These are phyloP conservation scores for Coemansia sp. DNA, from an alignment of 192 early-diverging fungal species.

Conservation along the genomic window DNA sequence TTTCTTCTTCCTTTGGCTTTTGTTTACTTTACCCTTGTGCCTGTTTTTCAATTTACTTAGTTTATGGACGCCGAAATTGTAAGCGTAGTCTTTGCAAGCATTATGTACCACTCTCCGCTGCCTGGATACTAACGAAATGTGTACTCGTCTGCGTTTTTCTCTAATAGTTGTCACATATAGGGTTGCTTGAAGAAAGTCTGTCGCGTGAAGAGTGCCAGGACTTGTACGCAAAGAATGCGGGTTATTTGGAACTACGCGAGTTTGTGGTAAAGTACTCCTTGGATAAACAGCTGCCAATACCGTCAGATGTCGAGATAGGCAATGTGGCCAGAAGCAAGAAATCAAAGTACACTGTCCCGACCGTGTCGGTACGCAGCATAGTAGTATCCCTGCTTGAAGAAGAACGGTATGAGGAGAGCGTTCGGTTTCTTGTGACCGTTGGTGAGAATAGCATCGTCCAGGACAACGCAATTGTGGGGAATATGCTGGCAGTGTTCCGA, in stretches of 20 bases:
- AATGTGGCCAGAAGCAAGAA: neutral
- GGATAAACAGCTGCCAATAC: neutral
- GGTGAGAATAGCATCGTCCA: constrained; percentile 15
- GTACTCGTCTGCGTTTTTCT: neutral
- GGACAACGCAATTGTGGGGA: constrained; percentile 14
- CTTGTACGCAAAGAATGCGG: neutral
- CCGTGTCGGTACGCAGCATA: constrained; percentile 29
- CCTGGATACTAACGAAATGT: neutral
- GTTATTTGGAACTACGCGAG: constrained; percentile 37
- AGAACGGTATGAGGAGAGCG: constrained; percentile 31
- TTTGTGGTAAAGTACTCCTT: constrained; percentile 20
- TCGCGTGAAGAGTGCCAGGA: constrained; percentile 1
- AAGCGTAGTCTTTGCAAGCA: neutral
- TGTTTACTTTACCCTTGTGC: neutral
- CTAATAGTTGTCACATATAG: neutral
- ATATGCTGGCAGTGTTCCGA: constrained; percentile 38
- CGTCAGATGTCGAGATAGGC: neutral
- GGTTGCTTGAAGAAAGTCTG: neutral
- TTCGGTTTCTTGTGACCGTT: constrained; percentile 30
- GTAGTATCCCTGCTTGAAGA: constrained; percentile 41
- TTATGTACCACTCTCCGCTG: too few relatives aligned
- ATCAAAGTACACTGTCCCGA: constrained; percentile 12
- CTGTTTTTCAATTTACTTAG: neutral
- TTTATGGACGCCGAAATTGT: constrained; percentile 9
- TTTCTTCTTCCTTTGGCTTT: neutral